Conservation (phyloP, 2,329 filamentous ascomycete genomes). For the Passalora sequoiae region DNA sequence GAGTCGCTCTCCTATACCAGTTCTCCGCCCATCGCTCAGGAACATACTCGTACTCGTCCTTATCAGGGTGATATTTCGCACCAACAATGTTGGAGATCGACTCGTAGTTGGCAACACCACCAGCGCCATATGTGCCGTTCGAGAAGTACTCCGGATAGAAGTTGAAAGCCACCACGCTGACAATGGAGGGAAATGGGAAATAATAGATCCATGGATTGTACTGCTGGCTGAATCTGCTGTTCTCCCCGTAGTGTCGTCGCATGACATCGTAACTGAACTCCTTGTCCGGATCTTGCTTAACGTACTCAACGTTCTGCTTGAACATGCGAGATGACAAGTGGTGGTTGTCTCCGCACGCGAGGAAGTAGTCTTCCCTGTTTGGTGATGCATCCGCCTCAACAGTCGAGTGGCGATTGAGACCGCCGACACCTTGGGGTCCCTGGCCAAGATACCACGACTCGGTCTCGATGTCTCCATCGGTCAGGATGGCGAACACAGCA, state of each 20-base stretch:
- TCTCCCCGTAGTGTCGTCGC: conserved; percentile 23
- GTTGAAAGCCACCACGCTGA: conserved; percentile 27
- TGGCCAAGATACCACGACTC: conserved; percentile 29
- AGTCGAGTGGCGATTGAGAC: conserved; percentile 30
- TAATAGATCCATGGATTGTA: conserved; percentile 34
- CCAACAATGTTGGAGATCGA: conserved; percentile 29
- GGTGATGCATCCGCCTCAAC: conserved; percentile 30
- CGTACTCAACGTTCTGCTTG: conserved; percentile 29
- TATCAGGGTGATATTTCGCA: conserved; percentile 22
- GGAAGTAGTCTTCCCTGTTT: conserved; percentile 35
- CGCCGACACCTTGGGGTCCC: conserved; percentile 22
- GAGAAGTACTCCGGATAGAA: conserved; percentile 34
- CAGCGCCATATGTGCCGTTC: conserved; percentile 35
- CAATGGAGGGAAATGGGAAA: conserved; percentile 33
- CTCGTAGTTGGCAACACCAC: conserved; percentile 35
- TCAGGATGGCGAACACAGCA: conserved; percentile 29
- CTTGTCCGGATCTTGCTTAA: conserved; percentile 17
- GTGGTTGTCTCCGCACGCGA: conserved; percentile 33
- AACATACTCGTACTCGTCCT: conserved; percentile 29
- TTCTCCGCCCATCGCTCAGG: conserved; percentile 27
- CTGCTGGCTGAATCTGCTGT: conserved; percentile 19
- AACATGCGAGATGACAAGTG: conserved; percentile 30
- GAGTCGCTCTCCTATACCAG: conserved; percentile 29
- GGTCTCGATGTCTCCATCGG: conserved; percentile 27
- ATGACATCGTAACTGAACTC: conserved; percentile 27